phyloP scores from a whole-genome alignment of 1,284 basidiomycete genomes.

The Athelia sp. region DNA sequence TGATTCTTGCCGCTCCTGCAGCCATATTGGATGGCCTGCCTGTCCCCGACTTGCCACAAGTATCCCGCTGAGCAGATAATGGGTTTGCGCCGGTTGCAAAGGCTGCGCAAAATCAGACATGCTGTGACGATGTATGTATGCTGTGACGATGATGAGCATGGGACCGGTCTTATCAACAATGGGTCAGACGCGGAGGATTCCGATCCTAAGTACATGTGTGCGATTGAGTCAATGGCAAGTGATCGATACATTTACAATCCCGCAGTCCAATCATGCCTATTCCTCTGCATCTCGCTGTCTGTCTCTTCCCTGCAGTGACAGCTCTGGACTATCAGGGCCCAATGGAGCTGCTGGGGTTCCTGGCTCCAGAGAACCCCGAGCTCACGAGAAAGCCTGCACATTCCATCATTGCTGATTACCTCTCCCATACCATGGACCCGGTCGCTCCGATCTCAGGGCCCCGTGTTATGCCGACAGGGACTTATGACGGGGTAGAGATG shows the following conservation, averaged over 20 bases:
- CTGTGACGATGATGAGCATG: too few relatives aligned
- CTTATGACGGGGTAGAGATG: slow-evolving; percentile 11
- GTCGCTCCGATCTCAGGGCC: slow-evolving; percentile 13
- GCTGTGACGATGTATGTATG: too few relatives aligned
- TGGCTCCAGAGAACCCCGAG: slow-evolving; percentile 4
- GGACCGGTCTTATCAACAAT: too few relatives aligned
- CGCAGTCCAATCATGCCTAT: slow-evolving; percentile 9
- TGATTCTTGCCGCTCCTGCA: too few relatives aligned
- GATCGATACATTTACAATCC: background rate
- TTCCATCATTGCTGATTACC: slow-evolving; percentile 13
- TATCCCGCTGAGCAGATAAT: too few relatives aligned
- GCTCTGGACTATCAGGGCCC: slow-evolving; percentile 26
- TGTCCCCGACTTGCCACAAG: too few relatives aligned
- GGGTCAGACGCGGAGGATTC: too few relatives aligned
- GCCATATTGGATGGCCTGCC: too few relatives aligned
- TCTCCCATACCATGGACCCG: slow-evolving; percentile 16
- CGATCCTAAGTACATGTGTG: too few relatives aligned
- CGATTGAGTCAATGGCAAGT: too few relatives aligned
- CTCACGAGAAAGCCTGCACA: slow-evolving; percentile 4
- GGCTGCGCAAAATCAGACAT: too few relatives aligned
- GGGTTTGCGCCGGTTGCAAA: too few relatives aligned
- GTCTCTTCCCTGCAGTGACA: slow-evolving; percentile 23
- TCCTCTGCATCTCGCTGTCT: slow-evolving; percentile 20
- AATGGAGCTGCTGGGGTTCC: slow-evolving; percentile 22
- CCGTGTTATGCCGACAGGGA: slow-evolving; percentile 12